These are phyloP conservation scores for Dipteronia dyeriana DNA, from an alignment of 345 rosid species.

Conservation along the genomic window DNA sequence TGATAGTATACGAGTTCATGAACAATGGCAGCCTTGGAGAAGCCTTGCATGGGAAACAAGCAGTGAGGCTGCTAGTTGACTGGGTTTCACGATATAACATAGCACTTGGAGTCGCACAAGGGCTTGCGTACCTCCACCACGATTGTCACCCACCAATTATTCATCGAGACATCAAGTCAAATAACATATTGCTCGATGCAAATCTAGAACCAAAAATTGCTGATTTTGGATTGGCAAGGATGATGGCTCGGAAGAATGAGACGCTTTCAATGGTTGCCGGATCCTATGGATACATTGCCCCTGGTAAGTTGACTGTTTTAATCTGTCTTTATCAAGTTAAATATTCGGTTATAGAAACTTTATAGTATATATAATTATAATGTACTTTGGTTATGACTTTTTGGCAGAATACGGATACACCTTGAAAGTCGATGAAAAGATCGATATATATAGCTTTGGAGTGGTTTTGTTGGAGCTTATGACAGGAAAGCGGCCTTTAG, in stretches of 20 bases:
- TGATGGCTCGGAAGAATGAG: conserved; percentile 85
- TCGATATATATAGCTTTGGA: conserved; percentile 86
- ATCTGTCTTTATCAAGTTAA: too few species aligned
- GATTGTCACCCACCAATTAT: conserved; percentile 87
- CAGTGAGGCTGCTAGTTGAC: conserved; percentile 65
- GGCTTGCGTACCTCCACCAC: conserved; percentile 92
- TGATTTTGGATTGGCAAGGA: conserved; percentile 89
- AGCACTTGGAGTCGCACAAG: conserved; percentile 89
- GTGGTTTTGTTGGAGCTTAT: conserved; percentile 85
- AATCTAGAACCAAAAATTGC: conserved; percentile 88
- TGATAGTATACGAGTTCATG: conserved; percentile 91
- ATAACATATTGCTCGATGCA: conserved; percentile 79
- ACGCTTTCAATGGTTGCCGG: conserved; percentile 96
- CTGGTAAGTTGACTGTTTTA: conserved; percentile 48
- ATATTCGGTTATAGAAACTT: too few species aligned
- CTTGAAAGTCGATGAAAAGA: conserved; percentile 90
- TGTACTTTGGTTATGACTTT: background rate
- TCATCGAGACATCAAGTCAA: conserved; percentile 90
- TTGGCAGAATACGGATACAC: conserved; percentile 89
- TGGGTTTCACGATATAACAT: conserved; percentile 90
- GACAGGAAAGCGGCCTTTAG: conserved; percentile 69
- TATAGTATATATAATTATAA: background rate
- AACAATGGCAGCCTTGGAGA: conserved; percentile 81
- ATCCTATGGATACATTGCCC: conserved; percentile 95
- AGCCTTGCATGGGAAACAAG: conserved; percentile 75